Evolutionary conservation across 2,329 filamentous ascomycete genomes (phyloP).

Genomic region (Curvularia lunata): DNA sequence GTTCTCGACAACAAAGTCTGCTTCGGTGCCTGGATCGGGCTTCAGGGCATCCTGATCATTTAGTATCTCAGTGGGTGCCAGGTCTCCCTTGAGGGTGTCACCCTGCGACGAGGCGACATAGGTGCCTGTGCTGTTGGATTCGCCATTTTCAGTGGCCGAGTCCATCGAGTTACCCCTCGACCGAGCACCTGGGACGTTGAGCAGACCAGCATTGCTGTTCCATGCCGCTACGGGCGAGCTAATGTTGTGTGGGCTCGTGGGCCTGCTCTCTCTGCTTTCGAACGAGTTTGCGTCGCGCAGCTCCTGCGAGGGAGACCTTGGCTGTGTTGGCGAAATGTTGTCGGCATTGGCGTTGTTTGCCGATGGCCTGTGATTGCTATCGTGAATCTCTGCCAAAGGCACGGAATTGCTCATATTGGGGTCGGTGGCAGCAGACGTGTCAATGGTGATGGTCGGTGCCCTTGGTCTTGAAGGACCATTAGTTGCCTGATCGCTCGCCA

Average conservation of each 20-base stretch:
- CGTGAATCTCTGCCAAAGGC: conserved; percentile 42
- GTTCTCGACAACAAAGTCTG: conserved; percentile 71
- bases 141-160: conserved; percentile 63
- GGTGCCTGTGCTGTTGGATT: conserved; percentile 64
- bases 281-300: conserved; percentile 65
- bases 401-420: conserved; percentile 43
- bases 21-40: conserved; percentile 72
- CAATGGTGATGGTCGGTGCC: conserved; percentile 60
- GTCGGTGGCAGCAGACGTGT: conserved; percentile 55
- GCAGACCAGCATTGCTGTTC: conserved; percentile 63
- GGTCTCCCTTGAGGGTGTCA: conserved; percentile 50
- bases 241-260: conserved; percentile 71
- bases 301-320: conserved; percentile 52
- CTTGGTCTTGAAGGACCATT: conserved; percentile 47
- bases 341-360: conserved; percentile 33
- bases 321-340: conserved; percentile 35
- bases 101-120: conserved; percentile 58
- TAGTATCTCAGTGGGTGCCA: conserved; percentile 61
- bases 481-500: conserved; percentile 38
- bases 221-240: conserved; percentile 65
- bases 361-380: conserved; percentile 33
- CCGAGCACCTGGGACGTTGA: conserved; percentile 67
- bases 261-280: conserved; percentile 68
- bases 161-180: conserved; percentile 72
- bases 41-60: conserved; percentile 72